Conservation (phyloP, 352 stramenopile genomes). For the Thraustochytrium striatum region DNA sequence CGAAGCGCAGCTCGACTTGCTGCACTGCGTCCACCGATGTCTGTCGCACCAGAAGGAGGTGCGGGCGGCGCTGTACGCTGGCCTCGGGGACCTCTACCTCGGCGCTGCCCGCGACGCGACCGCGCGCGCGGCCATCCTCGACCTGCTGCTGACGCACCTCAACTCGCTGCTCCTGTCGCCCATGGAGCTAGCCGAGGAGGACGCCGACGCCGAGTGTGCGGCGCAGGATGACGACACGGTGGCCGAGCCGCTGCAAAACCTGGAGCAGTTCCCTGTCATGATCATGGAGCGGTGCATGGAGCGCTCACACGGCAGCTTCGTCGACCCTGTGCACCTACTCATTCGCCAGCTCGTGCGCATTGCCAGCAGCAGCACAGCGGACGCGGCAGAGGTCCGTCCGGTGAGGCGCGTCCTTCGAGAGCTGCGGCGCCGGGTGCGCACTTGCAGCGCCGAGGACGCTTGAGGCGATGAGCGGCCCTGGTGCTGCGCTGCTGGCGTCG, state of each 20-base stretch:
- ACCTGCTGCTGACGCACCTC: slow-evolving; percentile 13
- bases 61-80: slow-evolving; percentile 5
- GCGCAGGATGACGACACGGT: not conserved
- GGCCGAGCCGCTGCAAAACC: not conserved
- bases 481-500: not conserved
- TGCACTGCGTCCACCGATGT: slow-evolving; percentile 33
- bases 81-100: not conserved
- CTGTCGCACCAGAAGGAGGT: slow-evolving; percentile 23
- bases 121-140: not conserved
- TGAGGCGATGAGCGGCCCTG: not conserved
- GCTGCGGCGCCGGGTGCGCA: no score
- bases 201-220: not conserved
- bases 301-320: not conserved
- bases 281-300: not conserved
- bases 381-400: no score
- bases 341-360: not conserved
- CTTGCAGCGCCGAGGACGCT: no score
- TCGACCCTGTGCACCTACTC: slow-evolving; percentile 14
- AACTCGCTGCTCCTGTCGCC: not conserved
- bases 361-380: not conserved
- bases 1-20: slow-evolving; percentile 31
- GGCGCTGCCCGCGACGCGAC: not conserved
- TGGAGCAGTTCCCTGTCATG: not conserved
- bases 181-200: not conserved
- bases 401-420: no score